Percentiles rank a stretch among this genome's conserved stretches.
Evolutionary conservation across 352 stramenopile genomes (phyloP).

Genomic region (Globisporangium rhizosaccharum): DNA sequence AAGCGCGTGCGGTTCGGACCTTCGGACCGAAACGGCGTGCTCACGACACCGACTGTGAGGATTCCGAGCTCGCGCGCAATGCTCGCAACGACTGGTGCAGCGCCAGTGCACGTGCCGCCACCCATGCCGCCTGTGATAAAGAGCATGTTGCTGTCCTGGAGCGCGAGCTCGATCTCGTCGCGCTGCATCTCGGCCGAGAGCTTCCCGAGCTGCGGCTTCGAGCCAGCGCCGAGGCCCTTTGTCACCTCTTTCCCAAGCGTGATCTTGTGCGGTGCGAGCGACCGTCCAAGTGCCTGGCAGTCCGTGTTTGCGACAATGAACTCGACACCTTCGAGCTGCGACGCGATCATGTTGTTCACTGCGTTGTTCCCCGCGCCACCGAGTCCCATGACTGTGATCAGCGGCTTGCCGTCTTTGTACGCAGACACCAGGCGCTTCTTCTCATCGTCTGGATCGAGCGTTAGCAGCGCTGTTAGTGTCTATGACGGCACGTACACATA

Average conservation of each 20-base stretch:
- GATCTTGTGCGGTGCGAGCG: conserved; percentile 76
- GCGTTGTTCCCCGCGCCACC: conserved; percentile 82
- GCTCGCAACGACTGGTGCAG: conserved; percentile 91
- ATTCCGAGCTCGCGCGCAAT: conserved; percentile 90
- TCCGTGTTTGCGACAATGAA: conserved; percentile 97
- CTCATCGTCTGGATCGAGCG: conserved; percentile 15
- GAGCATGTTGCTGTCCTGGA: conserved; percentile 92
- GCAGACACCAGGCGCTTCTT: conserved; percentile 42
- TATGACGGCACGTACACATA: background rate
- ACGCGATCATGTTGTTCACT: conserved; percentile 89
- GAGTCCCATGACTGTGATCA: conserved; percentile 84
- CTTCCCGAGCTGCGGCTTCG: conserved; percentile 75
- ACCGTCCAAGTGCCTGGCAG: conserved; percentile 84
- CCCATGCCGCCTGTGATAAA: conserved; percentile 96
- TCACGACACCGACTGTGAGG: conserved; percentile 95
- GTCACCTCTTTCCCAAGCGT: conserved; percentile 82
- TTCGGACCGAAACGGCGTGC: conserved; percentile 95
- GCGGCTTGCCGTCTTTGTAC: conserved; percentile 80
- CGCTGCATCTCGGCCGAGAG: conserved; percentile 83
- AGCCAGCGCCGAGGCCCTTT: conserved; percentile 75
- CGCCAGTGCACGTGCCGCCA: conserved; percentile 89
- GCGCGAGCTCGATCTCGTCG: conserved; percentile 86
- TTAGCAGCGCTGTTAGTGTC: background rate
- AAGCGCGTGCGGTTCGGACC: conserved; percentile 92
- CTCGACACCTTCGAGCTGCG: conserved; percentile 87